Evolutionary conservation across 2,329 filamentous ascomycete genomes (phyloP).

Genomic region (Penicillium palitans): DNA sequence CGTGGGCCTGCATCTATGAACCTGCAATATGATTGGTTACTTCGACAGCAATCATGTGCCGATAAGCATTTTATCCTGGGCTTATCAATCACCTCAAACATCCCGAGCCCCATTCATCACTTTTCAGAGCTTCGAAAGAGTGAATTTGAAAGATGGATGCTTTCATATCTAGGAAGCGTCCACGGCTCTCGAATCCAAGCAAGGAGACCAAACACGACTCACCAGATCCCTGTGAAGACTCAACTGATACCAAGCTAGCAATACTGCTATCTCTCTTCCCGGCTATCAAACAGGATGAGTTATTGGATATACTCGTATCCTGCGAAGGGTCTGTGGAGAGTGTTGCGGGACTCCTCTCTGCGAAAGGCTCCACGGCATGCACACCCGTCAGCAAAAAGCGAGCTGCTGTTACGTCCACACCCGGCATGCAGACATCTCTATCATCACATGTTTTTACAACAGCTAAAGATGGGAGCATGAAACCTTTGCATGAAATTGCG

Average conservation of each 20-base stretch:
- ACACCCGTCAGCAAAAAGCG: constrained; percentile 32
- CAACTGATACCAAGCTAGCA: constrained; percentile 87
- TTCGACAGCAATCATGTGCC: constrained; percentile 32
- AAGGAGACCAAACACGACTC: constrained; percentile 11
- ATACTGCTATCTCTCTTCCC: constrained; percentile 77
- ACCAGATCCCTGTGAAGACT: constrained; percentile 59
- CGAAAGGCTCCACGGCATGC: constrained; percentile 14
- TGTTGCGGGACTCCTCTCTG: constrained; percentile 59
- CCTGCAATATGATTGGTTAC: constrained; percentile 29
- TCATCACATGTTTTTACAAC: constrained; percentile 48
- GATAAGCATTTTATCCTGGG: constrained; percentile 22
- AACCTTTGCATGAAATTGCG: constrained; percentile 19
- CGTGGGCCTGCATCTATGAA: not conserved
- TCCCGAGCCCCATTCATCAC: not conserved
- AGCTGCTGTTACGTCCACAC: constrained; percentile 36
- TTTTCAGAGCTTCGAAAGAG: not conserved
- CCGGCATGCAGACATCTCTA: constrained; percentile 65
- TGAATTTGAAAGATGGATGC: constrained; percentile 38
- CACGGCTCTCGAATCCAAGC: constrained; percentile 21
- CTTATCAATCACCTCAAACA: not conserved
- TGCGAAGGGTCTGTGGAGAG: constrained; percentile 73
- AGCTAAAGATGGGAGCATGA: constrained; percentile 41
- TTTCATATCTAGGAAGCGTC: constrained; percentile 41
- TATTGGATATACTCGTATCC: constrained; percentile 77
- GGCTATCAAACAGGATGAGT: constrained; percentile 59